A percentile compares a stretch with the other conserved stretches of the same genome.
These are phyloP conservation scores for Xylaria sp. DNA, from an alignment of 2,329 filamentous ascomycete species.

Conservation along the genomic window DNA sequence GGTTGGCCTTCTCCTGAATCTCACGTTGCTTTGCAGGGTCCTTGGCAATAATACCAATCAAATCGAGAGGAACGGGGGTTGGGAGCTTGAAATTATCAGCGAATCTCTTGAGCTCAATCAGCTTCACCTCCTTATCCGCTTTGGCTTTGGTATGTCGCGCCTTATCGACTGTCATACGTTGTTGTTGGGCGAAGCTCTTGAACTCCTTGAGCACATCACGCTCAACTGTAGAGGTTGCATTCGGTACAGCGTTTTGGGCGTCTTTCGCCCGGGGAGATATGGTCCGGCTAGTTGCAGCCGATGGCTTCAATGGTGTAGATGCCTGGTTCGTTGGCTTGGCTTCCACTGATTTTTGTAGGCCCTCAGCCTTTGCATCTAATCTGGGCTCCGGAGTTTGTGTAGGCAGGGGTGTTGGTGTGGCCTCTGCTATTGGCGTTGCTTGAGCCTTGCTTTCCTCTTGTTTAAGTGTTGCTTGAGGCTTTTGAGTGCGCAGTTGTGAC, in stretches of 20 bases:
- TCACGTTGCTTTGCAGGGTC: slow-evolving; percentile 94
- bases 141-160: slow-evolving; percentile 66
- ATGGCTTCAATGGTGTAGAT: slow-evolving; percentile 46
- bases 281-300: slow-evolving; percentile 55
- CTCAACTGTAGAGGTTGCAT: slow-evolving; percentile 69
- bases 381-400: slow-evolving; percentile 50
- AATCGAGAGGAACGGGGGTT: slow-evolving; percentile 88
- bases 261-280: slow-evolving; percentile 54
- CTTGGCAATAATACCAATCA: slow-evolving; percentile 95
- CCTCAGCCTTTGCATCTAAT: slow-evolving; percentile 48
- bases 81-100: slow-evolving; percentile 92
- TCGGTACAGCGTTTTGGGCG: slow-evolving; percentile 55
- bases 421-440: slow-evolving; percentile 41
- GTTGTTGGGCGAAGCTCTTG: slow-evolving; percentile 69
- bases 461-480: slow-evolving; percentile 51
- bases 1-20: slow-evolving; percentile 88
- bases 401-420: slow-evolving; percentile 31
- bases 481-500: slow-evolving; percentile 72
- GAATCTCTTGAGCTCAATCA: slow-evolving; percentile 96
- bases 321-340: slow-evolving; percentile 42
- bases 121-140: slow-evolving; percentile 87
- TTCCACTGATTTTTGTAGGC: slow-evolving; percentile 43
- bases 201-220: slow-evolving; percentile 70
- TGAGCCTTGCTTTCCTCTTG: slow-evolving; percentile 50
- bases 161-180: slow-evolving; percentile 66